These are phyloP conservation scores for Blastomyces silverae DNA, from an alignment of 2,329 filamentous ascomycete genomes.

Conservation along the genomic window DNA sequence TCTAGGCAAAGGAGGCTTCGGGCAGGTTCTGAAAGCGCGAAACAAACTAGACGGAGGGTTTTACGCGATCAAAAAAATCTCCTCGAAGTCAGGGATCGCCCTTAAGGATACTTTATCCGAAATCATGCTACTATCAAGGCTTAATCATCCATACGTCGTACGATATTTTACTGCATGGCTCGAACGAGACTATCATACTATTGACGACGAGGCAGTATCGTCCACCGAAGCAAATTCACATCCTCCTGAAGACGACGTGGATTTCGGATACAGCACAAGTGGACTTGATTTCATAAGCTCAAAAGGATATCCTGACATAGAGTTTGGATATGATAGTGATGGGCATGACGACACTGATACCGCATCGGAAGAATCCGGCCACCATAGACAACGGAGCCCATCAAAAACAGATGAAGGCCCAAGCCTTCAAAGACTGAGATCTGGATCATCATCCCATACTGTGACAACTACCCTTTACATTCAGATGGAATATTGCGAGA, in stretches of 20 bases:
- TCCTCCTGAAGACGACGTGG: constrained; percentile 37
- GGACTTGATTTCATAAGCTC: constrained; percentile 93
- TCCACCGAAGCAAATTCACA: constrained; percentile 31
- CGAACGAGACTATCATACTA: constrained; percentile 54
- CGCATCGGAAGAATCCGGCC: constrained; percentile 31
- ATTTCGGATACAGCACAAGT: constrained; percentile 65
- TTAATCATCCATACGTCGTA: constrained; percentile 83
- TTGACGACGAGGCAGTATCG: constrained; percentile 40
- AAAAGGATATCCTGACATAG: constrained; percentile 66
- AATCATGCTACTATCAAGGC: constrained; percentile 79
- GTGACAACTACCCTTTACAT: constrained; percentile 80
- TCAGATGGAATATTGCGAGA: constrained; percentile 98
- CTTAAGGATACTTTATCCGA: constrained; percentile 64
- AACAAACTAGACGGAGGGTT: constrained; percentile 90
- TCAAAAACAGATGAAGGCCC: constrained; percentile 24
- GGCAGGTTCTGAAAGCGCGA: constrained; percentile 89
- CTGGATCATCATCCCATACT: constrained; percentile 48
- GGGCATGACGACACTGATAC: constrained; percentile 32
- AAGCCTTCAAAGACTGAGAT: constrained; percentile 39
- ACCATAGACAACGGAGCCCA: constrained; percentile 18
- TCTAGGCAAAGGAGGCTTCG: constrained; percentile 89
- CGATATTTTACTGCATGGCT: constrained; percentile 96
- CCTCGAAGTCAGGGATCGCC: constrained; percentile 64
- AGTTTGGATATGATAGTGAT: constrained; percentile 60
- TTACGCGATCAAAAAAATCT: constrained; percentile 96